phyloP scores from a whole-genome alignment of 306 rosid genomes.

The Lathyrus aphaca region DNA sequence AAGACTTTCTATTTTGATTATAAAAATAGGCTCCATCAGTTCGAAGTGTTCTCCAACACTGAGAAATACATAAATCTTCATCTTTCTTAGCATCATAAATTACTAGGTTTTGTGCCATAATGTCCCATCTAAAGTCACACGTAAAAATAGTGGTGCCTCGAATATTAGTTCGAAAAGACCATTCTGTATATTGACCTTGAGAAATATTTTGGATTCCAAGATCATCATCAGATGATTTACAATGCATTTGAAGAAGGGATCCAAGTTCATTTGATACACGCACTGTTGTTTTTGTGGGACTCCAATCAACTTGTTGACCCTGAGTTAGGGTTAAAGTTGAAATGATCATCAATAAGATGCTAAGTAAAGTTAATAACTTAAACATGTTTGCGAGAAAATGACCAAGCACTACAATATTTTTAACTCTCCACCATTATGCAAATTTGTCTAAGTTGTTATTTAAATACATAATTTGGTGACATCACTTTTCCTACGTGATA shows the following conservation, averaged over 20 bases:
- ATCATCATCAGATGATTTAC: not conserved
- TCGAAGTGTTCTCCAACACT: not conserved
- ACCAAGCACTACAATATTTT: not conserved
- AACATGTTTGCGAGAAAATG: not conserved
- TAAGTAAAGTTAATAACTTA: not conserved
- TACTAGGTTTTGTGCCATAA: not conserved
- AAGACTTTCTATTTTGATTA: not conserved
- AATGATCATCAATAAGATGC: too few relatives aligned
- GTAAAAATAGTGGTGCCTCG: not conserved
- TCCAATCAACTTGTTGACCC: too few relatives aligned
- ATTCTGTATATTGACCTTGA: not conserved
- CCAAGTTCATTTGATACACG: not conserved
- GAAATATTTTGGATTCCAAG: not conserved
- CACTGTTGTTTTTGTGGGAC: not conserved
- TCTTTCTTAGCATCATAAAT: too few relatives aligned
- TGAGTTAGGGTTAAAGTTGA: too few relatives aligned
- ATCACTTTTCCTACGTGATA: not conserved
- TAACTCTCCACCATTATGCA: not conserved
- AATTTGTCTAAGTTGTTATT: not conserved
- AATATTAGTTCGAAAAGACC: not conserved
- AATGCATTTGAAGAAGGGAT: not conserved
- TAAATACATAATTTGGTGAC: not conserved
- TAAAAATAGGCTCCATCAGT: not conserved
- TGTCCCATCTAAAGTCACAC: not conserved
- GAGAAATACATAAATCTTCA: not conserved